Base-by-base conservation (phyloP, 2,329 filamentous ascomycete genomes). In the Monilinia polystroma region DNA sequence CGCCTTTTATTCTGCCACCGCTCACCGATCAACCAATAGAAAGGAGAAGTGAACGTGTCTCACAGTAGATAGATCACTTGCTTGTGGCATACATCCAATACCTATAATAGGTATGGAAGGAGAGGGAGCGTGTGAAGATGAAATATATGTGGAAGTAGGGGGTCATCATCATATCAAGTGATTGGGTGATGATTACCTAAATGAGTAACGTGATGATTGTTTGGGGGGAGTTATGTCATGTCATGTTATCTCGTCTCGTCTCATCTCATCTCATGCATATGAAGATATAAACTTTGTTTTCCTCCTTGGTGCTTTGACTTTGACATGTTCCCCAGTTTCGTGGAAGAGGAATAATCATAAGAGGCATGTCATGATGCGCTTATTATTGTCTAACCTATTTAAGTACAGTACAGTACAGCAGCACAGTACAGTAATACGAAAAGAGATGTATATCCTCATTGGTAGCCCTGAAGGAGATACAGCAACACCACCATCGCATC, bases 11-110 rank as follows among this genome's bases (percentile, higher is more conserved):
- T 56, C 63, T 57, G 43, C 53, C 43, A 8, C 8, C 20, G 23
- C 20, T 18, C 62, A 64, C 20, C 32, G 35, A 29, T 41, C 11
- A 35, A 29, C 63, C 63, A 64, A 64, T 64, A 4, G 38, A 35
- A 64, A 32, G 29, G 26, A 35, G 43, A 47, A 49, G 52, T 18
- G 63, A 58, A 49, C 63, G 52, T 64, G 63, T 64, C 63, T 64
- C 29, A 60, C 45, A n/a, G 43, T 23, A 49, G 43, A 60, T 23
- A 49, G 43, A 60, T 60, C 57, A 60, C 32, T 29, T 60, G 57
- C 43, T 47, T 26, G 26, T 32, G n/a, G 23, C 23, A 23, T 23
- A 23, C 23, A 23, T 23, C 23, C 23, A 23, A 23, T 23, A 23
- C 23, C 23, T 23, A 23, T 23, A 23, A 23, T 23, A 23, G 23